These are phyloP conservation scores for Ustilago sp. DNA, from an alignment of 1,284 basidiomycete species.

Conservation along the genomic window DNA sequence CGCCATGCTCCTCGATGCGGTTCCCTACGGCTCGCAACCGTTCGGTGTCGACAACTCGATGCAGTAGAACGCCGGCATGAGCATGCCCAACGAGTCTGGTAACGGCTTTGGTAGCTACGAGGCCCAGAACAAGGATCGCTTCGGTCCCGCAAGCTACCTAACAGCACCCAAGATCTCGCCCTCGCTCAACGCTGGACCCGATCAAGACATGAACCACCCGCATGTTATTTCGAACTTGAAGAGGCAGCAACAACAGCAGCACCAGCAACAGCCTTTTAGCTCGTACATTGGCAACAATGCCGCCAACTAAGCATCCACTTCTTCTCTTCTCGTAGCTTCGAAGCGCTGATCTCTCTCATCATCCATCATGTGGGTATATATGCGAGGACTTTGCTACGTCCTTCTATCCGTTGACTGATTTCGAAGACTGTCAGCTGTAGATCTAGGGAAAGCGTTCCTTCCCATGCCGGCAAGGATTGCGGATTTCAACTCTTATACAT, in stretches of 20 bases:
- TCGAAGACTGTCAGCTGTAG: not conserved
- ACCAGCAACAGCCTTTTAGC: slow-evolving; percentile 21
- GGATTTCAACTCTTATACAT: not conserved
- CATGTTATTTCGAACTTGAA: slow-evolving; percentile 10
- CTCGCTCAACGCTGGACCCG: slow-evolving; percentile 12
- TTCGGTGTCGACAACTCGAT: slow-evolving; percentile 14
- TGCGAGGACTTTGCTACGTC: not conserved
- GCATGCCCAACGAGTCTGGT: slow-evolving; percentile 10
- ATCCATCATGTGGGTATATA: not conserved
- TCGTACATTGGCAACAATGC: slow-evolving; percentile 29
- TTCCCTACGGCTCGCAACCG: slow-evolving; percentile 22
- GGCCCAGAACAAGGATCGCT: slow-evolving; percentile 21
- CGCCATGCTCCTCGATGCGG: slow-evolving; percentile 19
- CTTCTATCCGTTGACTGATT: not conserved
- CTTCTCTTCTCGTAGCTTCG: not conserved
- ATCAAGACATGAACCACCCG: slow-evolving; percentile 7
- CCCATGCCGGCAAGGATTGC: not conserved
- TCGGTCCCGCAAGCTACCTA: slow-evolving; percentile 21
- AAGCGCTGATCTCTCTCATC: not conserved
- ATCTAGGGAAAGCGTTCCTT: not conserved
- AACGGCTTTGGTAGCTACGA: slow-evolving; percentile 13
- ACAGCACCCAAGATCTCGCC: slow-evolving; percentile 28
- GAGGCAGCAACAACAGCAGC: slow-evolving; percentile 10
- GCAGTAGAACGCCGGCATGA: slow-evolving; percentile 5
- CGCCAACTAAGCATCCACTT: slow-evolving; percentile 4